Conservation (phyloP, 768 basidiomycete species). For the Xerocomellus chrysenteron region DNA sequence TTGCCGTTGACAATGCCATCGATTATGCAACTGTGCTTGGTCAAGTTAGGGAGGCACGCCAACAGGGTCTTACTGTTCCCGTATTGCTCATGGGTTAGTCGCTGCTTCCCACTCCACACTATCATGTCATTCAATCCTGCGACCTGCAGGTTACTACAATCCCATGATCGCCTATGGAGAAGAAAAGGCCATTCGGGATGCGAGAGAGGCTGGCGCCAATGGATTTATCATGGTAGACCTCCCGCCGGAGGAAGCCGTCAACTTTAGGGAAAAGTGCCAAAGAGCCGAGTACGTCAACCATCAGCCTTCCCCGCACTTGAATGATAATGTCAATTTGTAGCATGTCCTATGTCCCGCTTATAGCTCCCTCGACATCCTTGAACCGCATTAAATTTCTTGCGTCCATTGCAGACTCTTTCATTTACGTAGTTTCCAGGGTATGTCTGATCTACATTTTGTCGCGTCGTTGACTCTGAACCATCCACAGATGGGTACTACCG, state of each 20-base stretch:
- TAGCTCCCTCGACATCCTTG: constrained; percentile 91
- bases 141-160: constrained; percentile 86
- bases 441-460: constrained; percentile 8
- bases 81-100: constrained; percentile 49
- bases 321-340: constrained; percentile 40
- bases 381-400: constrained; percentile 87
- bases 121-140: background rate
- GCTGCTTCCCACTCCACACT: background rate
- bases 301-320: background rate
- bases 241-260: constrained; percentile 93
- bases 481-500: constrained; percentile 93
- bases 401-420: constrained; percentile 94
- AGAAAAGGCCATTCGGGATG: constrained; percentile 89
- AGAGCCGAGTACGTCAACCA: constrained; percentile 62
- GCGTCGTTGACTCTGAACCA: constrained; percentile 2
- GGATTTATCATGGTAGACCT: constrained; percentile 98
- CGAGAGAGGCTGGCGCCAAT: constrained; percentile 86
- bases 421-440: constrained; percentile 98
- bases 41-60: constrained; percentile 74
- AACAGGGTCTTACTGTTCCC: constrained; percentile 79
- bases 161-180: constrained; percentile 95
- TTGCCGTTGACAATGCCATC: constrained; percentile 79
- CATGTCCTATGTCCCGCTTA: constrained; percentile 90
- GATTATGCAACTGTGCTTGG: constrained; percentile 75
- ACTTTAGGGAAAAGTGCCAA: constrained; percentile 86